Percentiles rank a stretch among this genome's conserved stretches.
Conservation (phyloP, 2,329 filamentous ascomycete genomes). For the Microcera coccophila region DNA sequence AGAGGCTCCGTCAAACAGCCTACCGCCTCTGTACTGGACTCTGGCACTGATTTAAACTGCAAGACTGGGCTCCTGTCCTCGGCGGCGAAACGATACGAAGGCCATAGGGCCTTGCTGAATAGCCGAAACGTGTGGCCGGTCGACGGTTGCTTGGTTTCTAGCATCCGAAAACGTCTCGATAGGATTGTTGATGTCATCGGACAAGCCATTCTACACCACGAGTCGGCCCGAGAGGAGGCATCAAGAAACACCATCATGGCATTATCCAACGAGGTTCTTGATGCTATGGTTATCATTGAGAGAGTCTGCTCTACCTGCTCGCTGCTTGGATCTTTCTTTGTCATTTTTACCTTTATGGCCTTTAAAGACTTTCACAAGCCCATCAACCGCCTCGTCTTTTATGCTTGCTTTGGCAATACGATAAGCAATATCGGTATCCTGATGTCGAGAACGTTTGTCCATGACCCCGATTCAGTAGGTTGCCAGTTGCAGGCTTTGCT, state of each 20-base stretch:
- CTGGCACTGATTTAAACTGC: too few species aligned
- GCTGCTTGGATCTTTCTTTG: conserved; percentile 65
- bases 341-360: conserved; percentile 64
- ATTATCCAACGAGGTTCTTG: conserved; percentile 38
- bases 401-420: conserved; percentile 77
- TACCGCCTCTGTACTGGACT: too few species aligned
- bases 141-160: too few species aligned
- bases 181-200: too few species aligned
- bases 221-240: too few species aligned
- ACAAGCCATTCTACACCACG: too few species aligned
- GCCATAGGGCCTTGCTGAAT: too few species aligned
- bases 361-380: conserved; percentile 73
- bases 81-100: too few species aligned
- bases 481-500: conserved; percentile 75
- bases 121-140: too few species aligned
- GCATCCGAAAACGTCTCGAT: too few species aligned
- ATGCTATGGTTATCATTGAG: conserved; percentile 59
- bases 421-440: conserved; percentile 72
- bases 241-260: conserved; percentile 12
- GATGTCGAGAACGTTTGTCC: conserved; percentile 61
- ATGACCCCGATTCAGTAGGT: conserved; percentile 43
- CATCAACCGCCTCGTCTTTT: conserved; percentile 84
- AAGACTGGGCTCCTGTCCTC: too few species aligned
- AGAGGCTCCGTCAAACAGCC: too few species aligned
- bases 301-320: conserved; percentile 67